Percentiles rank a stretch among this genome's conserved stretches.
Evolutionary conservation across 2,329 filamentous ascomycete genomes (phyloP).

Genomic region (Colletotrichum melonis): DNA sequence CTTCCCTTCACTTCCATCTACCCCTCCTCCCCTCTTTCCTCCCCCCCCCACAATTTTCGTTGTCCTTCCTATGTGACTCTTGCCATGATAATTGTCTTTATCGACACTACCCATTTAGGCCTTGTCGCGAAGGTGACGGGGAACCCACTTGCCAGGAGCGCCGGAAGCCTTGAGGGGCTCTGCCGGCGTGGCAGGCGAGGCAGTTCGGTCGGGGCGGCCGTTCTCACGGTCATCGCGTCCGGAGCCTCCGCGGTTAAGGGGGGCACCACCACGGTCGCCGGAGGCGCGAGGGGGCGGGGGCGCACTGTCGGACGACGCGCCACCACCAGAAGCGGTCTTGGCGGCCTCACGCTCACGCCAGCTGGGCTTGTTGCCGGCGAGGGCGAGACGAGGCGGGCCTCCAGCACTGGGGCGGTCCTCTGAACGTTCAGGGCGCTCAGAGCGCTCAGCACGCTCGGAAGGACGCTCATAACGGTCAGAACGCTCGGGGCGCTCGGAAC

Average conservation of each 20-base stretch:
- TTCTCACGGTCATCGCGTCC: constrained; percentile 56
- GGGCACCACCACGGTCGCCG: constrained; percentile 49
- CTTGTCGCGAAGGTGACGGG: constrained; percentile 55
- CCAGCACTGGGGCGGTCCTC: constrained; percentile 54
- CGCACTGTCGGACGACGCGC: constrained; percentile 41
- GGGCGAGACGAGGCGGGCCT: constrained; percentile 70
- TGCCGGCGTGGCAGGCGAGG: constrained; percentile 53
- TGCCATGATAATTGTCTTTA: background rate
- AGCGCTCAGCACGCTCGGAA: constrained; percentile 24
- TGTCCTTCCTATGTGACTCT: constrained; percentile 34
- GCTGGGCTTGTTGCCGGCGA: constrained; percentile 70
- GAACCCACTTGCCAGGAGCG: constrained; percentile 70
- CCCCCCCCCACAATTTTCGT: constrained; percentile 33
- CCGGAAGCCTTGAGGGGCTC: constrained; percentile 66
- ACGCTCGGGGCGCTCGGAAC: background rate
- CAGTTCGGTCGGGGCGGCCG: constrained; percentile 45
- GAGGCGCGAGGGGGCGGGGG: constrained; percentile 50
- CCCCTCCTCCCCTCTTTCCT: background rate
- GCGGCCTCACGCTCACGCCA: constrained; percentile 81
- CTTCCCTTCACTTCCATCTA: constrained; percentile 13
- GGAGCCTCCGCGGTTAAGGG: constrained; percentile 57
- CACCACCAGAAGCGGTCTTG: constrained; percentile 48
- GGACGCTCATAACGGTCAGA: constrained; percentile 5
- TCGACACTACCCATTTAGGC: constrained; percentile 44
- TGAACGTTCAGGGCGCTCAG: constrained; percentile 51